Evolutionary conservation across 176 grass and related monocot genomes (phyloP).

Genomic region (Poa pratensis): DNA sequence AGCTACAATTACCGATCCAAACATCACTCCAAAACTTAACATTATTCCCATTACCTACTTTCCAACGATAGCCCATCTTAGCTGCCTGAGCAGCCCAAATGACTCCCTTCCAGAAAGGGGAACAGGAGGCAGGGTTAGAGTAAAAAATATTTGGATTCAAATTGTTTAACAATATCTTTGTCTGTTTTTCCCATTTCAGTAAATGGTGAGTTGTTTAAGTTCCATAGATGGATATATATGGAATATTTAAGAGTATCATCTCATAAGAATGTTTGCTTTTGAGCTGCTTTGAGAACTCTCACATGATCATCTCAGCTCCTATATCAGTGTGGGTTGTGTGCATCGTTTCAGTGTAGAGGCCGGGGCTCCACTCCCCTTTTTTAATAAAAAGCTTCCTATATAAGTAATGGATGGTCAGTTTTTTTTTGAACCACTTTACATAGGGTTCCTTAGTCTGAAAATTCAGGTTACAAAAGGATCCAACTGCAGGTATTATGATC

Average conservation of each 20-base stretch:
- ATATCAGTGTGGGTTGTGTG: too few species aligned
- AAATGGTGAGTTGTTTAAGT: not conserved
- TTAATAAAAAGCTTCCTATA: too few species aligned
- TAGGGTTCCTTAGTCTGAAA: conserved; percentile 39
- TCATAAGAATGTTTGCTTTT: not conserved
- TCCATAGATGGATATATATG: not conserved
- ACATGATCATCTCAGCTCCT: conserved; percentile 23
- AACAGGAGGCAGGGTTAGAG: too few species aligned
- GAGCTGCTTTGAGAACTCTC: not conserved
- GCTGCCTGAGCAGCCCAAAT: too few species aligned
- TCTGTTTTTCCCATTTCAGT: not conserved
- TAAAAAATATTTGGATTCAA: too few species aligned
- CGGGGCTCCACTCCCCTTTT: too few species aligned
- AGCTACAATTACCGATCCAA: too few species aligned
- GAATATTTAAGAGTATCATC: not conserved
- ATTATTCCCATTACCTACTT: too few species aligned
- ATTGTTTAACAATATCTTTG: not conserved
- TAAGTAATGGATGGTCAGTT: conserved; percentile 12
- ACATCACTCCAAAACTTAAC: too few species aligned
- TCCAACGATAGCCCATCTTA: too few species aligned
- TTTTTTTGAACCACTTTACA: conserved; percentile 36
- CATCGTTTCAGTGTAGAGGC: too few species aligned
- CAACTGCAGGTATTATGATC: not conserved
- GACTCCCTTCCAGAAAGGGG: too few species aligned
- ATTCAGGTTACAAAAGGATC: conserved; percentile 33